Percentiles rank a stretch among this genome's conserved stretches.
phyloP scores from a whole-genome alignment of 2,329 filamentous ascomycete species.

The Cordyceps javanica region DNA sequence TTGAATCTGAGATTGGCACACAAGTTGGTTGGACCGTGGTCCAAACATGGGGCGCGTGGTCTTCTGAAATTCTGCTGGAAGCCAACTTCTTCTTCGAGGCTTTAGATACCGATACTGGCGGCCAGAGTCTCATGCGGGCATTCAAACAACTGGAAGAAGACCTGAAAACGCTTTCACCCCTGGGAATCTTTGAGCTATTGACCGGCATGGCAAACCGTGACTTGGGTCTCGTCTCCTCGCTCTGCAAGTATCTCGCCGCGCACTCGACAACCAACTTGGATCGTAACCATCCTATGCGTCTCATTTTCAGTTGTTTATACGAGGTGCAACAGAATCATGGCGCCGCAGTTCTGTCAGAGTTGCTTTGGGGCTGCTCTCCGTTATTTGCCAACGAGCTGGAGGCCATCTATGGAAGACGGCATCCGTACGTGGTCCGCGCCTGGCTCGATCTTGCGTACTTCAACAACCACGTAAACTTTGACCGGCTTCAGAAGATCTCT shows the following conservation, averaged over 20 bases:
- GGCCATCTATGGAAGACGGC: constrained; percentile 36
- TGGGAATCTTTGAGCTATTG: constrained; percentile 37
- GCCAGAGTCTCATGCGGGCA: constrained; percentile 34
- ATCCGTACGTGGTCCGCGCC: constrained; percentile 37
- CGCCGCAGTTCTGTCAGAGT: constrained; percentile 34
- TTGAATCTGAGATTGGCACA: constrained; percentile 32
- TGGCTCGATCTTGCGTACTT: constrained; percentile 37
- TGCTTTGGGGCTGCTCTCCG: constrained; percentile 36
- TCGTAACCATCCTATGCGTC: constrained; percentile 35
- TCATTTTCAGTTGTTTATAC: constrained; percentile 37
- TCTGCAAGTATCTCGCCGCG: constrained; percentile 39
- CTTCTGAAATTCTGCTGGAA: constrained; percentile 37
- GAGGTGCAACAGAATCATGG: constrained; percentile 41
- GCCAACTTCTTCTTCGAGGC: constrained; percentile 38
- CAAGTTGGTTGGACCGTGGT: constrained; percentile 34
- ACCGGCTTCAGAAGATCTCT: constrained; percentile 32
- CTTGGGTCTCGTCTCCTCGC: constrained; percentile 38
- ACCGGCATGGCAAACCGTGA: constrained; percentile 39
- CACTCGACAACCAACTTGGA: constrained; percentile 39
- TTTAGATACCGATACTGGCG: constrained; percentile 33
- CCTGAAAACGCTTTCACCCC: constrained; percentile 36
- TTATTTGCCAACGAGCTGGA: constrained; percentile 39
- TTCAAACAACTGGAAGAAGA: constrained; percentile 38
- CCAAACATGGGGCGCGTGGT: constrained; percentile 39
- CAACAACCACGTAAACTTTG: constrained; percentile 30